These are phyloP conservation scores for Posidonia oceanica DNA, from an alignment of 116 monocot genomes.

Conservation along the genomic window DNA sequence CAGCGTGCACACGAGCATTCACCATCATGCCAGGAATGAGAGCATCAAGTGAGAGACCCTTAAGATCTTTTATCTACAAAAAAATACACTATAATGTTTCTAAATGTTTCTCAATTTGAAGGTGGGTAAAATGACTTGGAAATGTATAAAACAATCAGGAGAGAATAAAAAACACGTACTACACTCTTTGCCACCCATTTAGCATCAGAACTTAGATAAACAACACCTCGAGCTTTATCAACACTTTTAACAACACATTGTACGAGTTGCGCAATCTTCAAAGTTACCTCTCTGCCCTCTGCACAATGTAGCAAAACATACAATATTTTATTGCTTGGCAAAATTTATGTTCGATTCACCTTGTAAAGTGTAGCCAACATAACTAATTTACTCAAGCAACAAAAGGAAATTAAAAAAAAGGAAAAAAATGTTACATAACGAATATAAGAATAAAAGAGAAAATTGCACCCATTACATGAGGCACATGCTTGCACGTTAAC, in stretches of 20 bases:
- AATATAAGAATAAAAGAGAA: no score
- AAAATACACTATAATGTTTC: neutral
- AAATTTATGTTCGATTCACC: no score
- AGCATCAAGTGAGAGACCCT: conserved; percentile 83
- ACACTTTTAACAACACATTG: conserved; percentile 62
- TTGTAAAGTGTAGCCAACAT: no score
- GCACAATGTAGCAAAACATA: neutral
- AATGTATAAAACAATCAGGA: neutral
- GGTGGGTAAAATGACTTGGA: neutral
- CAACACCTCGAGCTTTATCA: conserved; percentile 56
- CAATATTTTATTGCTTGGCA: neutral
- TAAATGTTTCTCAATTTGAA: conserved; percentile 1
- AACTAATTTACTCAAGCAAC: no score
- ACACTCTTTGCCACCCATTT: conserved; percentile 54
- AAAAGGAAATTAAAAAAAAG: no score
- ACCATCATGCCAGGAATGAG: conserved; percentile 96
- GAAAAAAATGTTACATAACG: no score
- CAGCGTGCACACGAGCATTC: conserved; percentile 59
- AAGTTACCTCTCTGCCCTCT: neutral
- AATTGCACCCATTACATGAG: no score
- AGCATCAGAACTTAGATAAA: conserved; percentile 40
- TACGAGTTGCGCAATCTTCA: conserved; percentile 41
- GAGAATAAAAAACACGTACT: conserved; percentile 31
- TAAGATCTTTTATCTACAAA: conserved; percentile 61
- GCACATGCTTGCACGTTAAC: no score